A percentile compares a stretch with the other conserved stretches of the same genome.
phyloP scores from a whole-genome alignment of 345 rosid species.

The Schrenkiella parvula region DNA sequence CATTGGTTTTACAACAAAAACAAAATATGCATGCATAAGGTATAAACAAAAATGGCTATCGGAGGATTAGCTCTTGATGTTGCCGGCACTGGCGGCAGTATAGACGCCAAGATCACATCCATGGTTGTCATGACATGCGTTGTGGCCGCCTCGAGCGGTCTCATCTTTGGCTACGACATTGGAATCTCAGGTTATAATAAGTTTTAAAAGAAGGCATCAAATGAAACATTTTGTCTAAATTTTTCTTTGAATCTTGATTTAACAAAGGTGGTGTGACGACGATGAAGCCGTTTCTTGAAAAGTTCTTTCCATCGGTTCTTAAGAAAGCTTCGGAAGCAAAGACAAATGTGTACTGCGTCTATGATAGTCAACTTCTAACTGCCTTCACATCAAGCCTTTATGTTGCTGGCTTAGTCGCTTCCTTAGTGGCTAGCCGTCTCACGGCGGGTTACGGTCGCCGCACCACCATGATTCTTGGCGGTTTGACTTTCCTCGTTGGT shows the following conservation, averaged over 20 bases:
- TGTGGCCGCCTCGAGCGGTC: constrained; percentile 82
- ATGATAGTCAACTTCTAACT: constrained; percentile 61
- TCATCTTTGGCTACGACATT: constrained; percentile 79
- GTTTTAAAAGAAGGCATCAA: background rate
- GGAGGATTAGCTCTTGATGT: constrained; percentile 45
- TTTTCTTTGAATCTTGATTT: background rate
- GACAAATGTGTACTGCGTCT: constrained; percentile 57
- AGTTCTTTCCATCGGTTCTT: constrained; percentile 69
- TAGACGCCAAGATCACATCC: constrained; percentile 45
- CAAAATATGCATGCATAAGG: background rate
- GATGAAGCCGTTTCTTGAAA: constrained; percentile 70
- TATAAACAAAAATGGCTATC: constrained; percentile 38
- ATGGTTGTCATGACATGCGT: constrained; percentile 61
- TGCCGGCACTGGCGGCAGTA: constrained; percentile 8
- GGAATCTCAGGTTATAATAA: constrained; percentile 64
- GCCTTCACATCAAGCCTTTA: constrained; percentile 78
- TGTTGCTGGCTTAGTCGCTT: constrained; percentile 64
- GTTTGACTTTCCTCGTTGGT: constrained; percentile 68
- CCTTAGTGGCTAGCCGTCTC: constrained; percentile 70
- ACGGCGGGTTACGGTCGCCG: constrained; percentile 52
- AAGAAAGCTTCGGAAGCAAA: constrained; percentile 47
- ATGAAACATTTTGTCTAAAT: background rate
- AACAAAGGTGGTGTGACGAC: constrained; percentile 76
- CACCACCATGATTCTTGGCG: constrained; percentile 65
- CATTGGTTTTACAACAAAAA: background rate